A percentile compares a stretch with the other conserved stretches of the same genome.
phyloP scores from a whole-genome alignment of 306 rosid species.

The Elaeagnus macrophylla region DNA sequence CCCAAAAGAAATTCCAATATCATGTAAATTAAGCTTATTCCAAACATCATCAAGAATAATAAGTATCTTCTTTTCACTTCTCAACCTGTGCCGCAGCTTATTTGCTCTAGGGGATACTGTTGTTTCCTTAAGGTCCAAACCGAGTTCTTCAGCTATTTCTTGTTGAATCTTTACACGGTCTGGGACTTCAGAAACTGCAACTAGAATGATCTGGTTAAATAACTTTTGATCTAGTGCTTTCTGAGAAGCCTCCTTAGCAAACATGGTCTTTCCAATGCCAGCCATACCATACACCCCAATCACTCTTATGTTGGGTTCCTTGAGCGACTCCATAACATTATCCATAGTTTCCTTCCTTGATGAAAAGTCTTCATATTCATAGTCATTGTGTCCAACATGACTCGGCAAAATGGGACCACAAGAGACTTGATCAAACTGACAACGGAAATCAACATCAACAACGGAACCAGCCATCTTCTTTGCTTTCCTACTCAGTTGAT shows the following conservation, averaged over 20 bases:
- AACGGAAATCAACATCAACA: neutral
- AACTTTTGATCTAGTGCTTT: neutral
- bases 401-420: neutral
- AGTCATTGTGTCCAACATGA: neutral
- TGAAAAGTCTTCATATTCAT: neutral
- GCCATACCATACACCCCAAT: neutral
- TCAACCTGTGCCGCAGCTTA: neutral
- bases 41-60: neutral
- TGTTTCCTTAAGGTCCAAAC: neutral
- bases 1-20: neutral
- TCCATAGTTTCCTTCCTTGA: neutral
- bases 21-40: neutral
- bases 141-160: neutral
- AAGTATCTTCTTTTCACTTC: neutral
- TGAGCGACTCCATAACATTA: neutral
- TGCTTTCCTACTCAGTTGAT: neutral
- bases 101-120: neutral
- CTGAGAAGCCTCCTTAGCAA: neutral
- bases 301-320: neutral
- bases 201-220: neutral
- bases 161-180: neutral
- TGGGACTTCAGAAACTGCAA: neutral
- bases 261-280: neutral
- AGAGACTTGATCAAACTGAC: neutral
- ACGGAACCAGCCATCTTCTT: neutral